A percentile compares a stretch with the other conserved stretches of the same genome.
These are phyloP conservation scores for Catharanthus roseus DNA, from an alignment of 257 asterid species.

Conservation along the genomic window DNA sequence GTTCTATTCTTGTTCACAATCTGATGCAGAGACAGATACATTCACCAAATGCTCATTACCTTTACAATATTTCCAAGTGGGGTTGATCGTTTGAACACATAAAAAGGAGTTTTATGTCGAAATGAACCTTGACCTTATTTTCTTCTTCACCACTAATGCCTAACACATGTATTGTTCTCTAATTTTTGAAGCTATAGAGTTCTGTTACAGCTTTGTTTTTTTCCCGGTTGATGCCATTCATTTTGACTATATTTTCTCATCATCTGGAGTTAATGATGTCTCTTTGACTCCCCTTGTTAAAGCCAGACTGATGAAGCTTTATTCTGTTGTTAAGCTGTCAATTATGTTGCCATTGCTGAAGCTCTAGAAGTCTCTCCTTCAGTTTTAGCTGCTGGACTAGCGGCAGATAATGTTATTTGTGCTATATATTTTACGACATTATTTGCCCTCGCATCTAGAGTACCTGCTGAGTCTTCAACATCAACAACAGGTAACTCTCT, in stretches of 20 bases:
- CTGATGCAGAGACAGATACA: not conserved
- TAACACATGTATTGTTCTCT: not conserved
- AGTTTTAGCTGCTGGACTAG: conserved; percentile 86
- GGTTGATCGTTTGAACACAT: not conserved
- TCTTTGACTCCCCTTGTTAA: conserved; percentile 3
- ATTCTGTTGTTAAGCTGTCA: conserved; percentile 58
- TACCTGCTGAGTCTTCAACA: conserved; percentile 65
- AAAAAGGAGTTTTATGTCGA: not conserved
- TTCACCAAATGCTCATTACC: not conserved
- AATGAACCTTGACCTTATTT: not conserved
- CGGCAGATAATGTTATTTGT: conserved; percentile 97
- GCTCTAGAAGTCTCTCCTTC: conserved; percentile 84
- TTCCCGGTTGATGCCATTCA: not conserved
- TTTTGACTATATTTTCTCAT: not conserved
- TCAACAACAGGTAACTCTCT: conserved; percentile 33
- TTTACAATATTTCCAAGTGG: not conserved
- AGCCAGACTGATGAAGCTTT: conserved; percentile 11
- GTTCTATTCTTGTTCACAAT: conserved; percentile 3
- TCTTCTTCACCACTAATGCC: not conserved
- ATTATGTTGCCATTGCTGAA: conserved; percentile 88
- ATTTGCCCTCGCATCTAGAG: conserved; percentile 75
- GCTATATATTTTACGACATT: conserved; percentile 74
- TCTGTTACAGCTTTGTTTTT: not conserved
- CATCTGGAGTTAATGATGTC: not conserved
- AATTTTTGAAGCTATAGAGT: not conserved